These are phyloP conservation scores for Neopestalotiopsis rosae DNA, from an alignment of 2,329 filamentous ascomycete species.

Conservation along the genomic window DNA sequence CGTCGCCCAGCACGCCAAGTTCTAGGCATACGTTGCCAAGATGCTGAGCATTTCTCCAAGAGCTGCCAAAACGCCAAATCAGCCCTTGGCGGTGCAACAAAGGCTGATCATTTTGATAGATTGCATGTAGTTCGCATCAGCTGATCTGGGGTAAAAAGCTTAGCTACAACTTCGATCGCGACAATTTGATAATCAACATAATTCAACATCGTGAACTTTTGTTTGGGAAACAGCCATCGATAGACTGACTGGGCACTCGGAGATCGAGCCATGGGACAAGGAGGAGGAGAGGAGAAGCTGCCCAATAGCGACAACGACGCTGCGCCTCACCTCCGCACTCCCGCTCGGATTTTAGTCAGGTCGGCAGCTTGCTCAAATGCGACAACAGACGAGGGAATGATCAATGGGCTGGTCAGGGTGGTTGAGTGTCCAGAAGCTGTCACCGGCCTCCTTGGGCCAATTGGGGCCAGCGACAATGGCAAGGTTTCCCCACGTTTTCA, in stretches of 20 bases:
- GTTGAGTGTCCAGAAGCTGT: background rate
- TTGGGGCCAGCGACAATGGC: background rate
- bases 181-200: background rate
- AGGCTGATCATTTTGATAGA: slow-evolving; percentile 1
- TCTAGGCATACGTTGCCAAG: slow-evolving; percentile 8
- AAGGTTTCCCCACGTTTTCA: slow-evolving; percentile 12
- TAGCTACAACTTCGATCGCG: slow-evolving; percentile 9
- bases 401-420: background rate
- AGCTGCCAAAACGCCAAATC: slow-evolving; percentile 10
- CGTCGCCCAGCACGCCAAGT: slow-evolving; percentile 10
- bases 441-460: background rate
- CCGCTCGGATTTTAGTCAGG: background rate
- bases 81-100: slow-evolving; percentile 10
- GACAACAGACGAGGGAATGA: background rate
- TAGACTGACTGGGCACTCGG: background rate
- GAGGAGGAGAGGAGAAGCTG: background rate
- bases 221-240: background rate
- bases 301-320: background rate
- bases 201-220: background rate
- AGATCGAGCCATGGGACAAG: background rate
- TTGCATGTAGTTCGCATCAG: slow-evolving; percentile 8
- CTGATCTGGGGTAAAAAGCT: slow-evolving; percentile 11
- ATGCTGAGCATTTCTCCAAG: slow-evolving; percentile 4
- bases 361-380: background rate
- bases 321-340: background rate